phyloP scores from a whole-genome alignment of 192 early-diverging fungal species.

The Chytriomyces hyalinus region DNA sequence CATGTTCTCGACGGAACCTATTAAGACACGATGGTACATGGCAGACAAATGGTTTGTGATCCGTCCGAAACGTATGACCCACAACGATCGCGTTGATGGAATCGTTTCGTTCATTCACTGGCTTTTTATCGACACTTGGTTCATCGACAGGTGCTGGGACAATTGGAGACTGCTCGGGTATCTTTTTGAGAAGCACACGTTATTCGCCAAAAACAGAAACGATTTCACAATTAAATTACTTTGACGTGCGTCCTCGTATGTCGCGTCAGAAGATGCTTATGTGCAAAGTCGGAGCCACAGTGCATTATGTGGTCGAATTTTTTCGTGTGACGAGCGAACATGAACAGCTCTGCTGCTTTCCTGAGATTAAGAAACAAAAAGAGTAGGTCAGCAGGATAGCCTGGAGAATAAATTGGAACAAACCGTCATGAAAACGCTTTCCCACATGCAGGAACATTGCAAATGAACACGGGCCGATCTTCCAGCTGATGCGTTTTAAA shows the following conservation, averaged over 20 bases:
- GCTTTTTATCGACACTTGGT: neutral
- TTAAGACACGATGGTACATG: neutral
- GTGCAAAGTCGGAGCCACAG: neutral
- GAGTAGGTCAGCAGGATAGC: neutral
- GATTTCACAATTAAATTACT: neutral
- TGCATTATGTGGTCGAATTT: slow-evolving; percentile 23
- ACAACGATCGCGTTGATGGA: neutral
- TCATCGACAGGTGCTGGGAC: neutral
- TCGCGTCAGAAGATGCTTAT: slow-evolving; percentile 22
- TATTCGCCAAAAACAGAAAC: neutral
- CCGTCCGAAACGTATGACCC: neutral
- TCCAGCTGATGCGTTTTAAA: slow-evolving; percentile 39
- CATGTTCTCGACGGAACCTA: slow-evolving; percentile 8
- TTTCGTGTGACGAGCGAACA: slow-evolving; percentile 41
- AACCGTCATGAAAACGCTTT: slow-evolving; percentile 49
- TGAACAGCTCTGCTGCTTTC: slow-evolving; percentile 28
- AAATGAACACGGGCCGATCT: slow-evolving; percentile 39
- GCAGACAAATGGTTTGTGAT: neutral
- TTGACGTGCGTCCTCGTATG: neutral
- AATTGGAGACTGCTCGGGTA: neutral
- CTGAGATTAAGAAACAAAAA: neutral
- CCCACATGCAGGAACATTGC: slow-evolving; percentile 45
- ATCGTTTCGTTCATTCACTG: neutral
- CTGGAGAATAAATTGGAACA: slow-evolving; percentile 19
- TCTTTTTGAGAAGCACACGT: neutral